Evolutionary conservation across 2,329 filamentous ascomycete genomes (phyloP).

Genomic region (Fusarium bactridioides): DNA sequence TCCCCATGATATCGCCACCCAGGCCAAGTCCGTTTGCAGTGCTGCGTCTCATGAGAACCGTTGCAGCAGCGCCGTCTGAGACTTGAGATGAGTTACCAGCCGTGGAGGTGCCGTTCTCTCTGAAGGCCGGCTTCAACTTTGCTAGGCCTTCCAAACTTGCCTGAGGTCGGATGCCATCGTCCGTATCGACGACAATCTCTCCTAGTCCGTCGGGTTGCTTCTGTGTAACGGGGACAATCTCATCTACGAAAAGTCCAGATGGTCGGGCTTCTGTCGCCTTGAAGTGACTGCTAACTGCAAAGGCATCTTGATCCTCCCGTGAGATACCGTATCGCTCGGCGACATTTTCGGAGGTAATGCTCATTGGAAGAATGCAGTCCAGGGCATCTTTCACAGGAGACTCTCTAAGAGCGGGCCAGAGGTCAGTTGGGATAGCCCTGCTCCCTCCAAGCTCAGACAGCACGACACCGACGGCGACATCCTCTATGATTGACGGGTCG

Average conservation of each 20-base stretch:
- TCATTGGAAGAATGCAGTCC: conserved; percentile 96
- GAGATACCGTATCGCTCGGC: conserved; percentile 77
- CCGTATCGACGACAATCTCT: conserved; percentile 60
- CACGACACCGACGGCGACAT: conserved; percentile 87
- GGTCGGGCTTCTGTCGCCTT: conserved; percentile 75
- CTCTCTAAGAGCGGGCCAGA: conserved; percentile 77
- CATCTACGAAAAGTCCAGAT: conserved; percentile 73
- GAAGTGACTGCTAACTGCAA: conserved; percentile 77
- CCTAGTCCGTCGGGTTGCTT: conserved; percentile 60
- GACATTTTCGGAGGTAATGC: conserved; percentile 88
- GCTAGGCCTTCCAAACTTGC: conserved; percentile 75
- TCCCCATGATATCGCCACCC: no score
- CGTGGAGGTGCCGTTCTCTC: conserved; percentile 75
- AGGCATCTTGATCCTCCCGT: conserved; percentile 81
- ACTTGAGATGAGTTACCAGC: conserved; percentile 70
- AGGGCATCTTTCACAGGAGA: conserved; percentile 71
- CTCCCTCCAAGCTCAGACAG: conserved; percentile 86
- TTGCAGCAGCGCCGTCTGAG: no score
- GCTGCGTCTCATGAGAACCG: no score
- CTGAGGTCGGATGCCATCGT: conserved; percentile 81
- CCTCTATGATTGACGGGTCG: conserved; percentile 67
- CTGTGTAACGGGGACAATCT: conserved; percentile 84
- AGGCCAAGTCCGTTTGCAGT: no score
- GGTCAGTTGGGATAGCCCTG: conserved; percentile 79
- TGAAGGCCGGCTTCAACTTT: conserved; percentile 86